Evolutionary conservation across 805 yeast species (phyloP), one percentile per base, ranked within the genome.

Genomic region (Candida endomychidarum): DNA sequence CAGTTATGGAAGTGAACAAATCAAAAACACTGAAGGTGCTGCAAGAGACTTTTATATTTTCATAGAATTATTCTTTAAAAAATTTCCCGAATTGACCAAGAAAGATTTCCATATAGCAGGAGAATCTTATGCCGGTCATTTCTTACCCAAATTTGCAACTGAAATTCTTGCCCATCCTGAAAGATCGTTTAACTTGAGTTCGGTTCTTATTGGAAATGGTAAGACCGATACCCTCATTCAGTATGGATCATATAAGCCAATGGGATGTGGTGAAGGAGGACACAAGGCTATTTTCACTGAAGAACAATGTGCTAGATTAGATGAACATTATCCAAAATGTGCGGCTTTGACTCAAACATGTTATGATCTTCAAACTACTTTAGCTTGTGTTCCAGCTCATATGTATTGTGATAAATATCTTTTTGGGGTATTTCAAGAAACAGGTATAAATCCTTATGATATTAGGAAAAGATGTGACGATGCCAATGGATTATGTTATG

Each of bases 71-170:
- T 90, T 91, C 67, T 91, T 82, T 74, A 77, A 81, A 58, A 80
- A 81, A 53, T 88, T 86, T 72, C 95, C 96, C 24, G 77, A 86
- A 54, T 80, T 80, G 58, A 31, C 40, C 8, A 54, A 70, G 22
- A 61, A 72, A 41, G 77, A 75, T 37, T 84, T 89, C 76, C 96
- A 88, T 62, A 85, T 89, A 58, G 83, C 96, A 30, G 96, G 96
- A 50, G 96, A 89, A 60, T 84, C 95, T 7, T 89, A 90, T 56
- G 96, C 91, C 14, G 96, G 97, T 37, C 95, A 88, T 58, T 90
- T 91, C 65, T 85, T 90, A 49, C 99, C 99, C 15, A 86, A 77
- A 8, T 86, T 89, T 63, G 95, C 95, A 6, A 60, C 77, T 43
- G 95, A 87, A 61, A 87, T 89, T 51, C 66, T 86, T 52, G 68